phyloP scores from a whole-genome alignment of 1,284 basidiomycete genomes.

The Ganoderma lingzhi region DNA sequence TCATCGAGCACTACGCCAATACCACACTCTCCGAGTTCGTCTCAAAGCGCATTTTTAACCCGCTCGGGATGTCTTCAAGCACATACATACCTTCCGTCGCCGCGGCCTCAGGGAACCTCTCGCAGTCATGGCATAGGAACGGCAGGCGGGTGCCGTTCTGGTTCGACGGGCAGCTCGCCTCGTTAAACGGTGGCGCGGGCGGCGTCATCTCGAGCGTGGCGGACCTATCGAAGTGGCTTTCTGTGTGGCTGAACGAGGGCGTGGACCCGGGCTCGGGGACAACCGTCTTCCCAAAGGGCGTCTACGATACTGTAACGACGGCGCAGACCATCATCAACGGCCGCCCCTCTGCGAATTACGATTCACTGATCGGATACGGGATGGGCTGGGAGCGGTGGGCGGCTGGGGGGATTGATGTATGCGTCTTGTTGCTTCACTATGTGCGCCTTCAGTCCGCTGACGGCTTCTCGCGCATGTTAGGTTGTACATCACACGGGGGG shows the following conservation, averaged over 20 bases:
- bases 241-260: conserved; percentile 52
- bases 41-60: conserved; percentile 10
- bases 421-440: neutral
- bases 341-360: conserved; percentile 10
- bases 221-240: conserved; percentile 50
- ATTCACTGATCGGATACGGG: conserved; percentile 47
- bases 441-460: neutral
- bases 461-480: conserved; percentile 13
- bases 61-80: conserved; percentile 17
- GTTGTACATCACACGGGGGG: conserved; percentile 35
- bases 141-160: conserved; percentile 15
- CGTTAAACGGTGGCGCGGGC: conserved; percentile 40
- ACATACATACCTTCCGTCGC: conserved; percentile 12
- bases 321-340: conserved; percentile 38
- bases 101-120: conserved; percentile 1
- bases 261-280: conserved; percentile 50
- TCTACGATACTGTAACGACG: conserved; percentile 48
- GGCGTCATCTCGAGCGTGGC: conserved; percentile 42
- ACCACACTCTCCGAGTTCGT: conserved; percentile 9
- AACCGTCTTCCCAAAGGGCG: conserved; percentile 47
- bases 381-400: conserved; percentile 50
- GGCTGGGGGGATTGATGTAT: neutral
- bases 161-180: neutral
- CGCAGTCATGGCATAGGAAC: conserved; percentile 13
- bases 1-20: conserved; percentile 12